Evolutionary conservation across 2,329 filamentous ascomycete genomes (phyloP).

Genomic region (Neonectria ditissima): DNA sequence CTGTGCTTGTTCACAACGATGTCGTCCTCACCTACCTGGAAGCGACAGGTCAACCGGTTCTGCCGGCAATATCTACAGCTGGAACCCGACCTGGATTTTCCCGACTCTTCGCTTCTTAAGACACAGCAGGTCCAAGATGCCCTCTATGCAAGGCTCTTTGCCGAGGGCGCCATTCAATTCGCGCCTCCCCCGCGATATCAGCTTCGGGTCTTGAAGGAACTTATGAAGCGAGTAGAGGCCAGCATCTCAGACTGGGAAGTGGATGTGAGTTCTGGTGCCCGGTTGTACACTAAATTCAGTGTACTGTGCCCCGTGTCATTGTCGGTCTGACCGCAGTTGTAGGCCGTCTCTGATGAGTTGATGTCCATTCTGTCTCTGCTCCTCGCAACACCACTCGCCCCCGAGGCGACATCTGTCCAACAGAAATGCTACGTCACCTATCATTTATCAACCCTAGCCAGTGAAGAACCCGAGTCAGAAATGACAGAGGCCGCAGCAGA

Average conservation of each 20-base stretch:
- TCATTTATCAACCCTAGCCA: conserved; percentile 53
- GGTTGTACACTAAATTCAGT: not conserved
- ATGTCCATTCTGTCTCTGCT: conserved; percentile 76
- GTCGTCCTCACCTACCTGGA: conserved; percentile 31
- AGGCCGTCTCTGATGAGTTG: conserved; percentile 88
- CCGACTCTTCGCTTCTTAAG: conserved; percentile 68
- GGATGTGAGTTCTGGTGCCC: conserved; percentile 74
- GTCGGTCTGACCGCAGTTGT: conserved; percentile 43
- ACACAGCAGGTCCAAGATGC: conserved; percentile 72
- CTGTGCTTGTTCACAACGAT: conserved; percentile 1
- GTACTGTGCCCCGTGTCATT: not conserved
- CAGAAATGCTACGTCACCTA: conserved; percentile 83
- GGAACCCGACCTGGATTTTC: conserved; percentile 73
- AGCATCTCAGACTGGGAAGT: conserved; percentile 85
- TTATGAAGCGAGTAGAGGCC: conserved; percentile 77
- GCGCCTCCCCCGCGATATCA: conserved; percentile 78
- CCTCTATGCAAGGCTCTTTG: conserved; percentile 76
- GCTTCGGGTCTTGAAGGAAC: conserved; percentile 77
- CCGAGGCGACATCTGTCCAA: conserved; percentile 75
- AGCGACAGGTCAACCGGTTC: conserved; percentile 61
- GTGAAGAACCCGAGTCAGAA: conserved; percentile 21
- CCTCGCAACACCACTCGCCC: conserved; percentile 71
- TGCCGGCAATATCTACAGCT: conserved; percentile 85
- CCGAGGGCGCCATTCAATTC: conserved; percentile 64
- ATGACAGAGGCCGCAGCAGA: not conserved